Conservation (phyloP, 345 rosid genomes). For the Acer saccharum region DNA sequence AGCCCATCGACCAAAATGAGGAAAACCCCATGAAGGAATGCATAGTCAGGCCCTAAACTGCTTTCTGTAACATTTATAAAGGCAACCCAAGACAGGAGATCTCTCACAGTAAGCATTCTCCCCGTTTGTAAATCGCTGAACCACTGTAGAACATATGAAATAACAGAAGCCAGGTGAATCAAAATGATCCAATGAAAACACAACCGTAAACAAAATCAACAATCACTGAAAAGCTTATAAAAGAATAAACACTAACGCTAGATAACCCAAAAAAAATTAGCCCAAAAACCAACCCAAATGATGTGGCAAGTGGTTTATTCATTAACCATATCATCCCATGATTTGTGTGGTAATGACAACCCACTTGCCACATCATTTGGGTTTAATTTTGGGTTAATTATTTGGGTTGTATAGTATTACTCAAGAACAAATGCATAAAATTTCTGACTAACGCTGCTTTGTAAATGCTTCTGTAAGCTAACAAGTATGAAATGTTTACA, state of each 20-base stretch:
- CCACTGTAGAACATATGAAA: slow-evolving; percentile 61
- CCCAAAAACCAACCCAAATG: too few relatives aligned
- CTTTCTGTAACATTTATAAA: slow-evolving; percentile 59
- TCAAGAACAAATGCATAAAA: not conserved
- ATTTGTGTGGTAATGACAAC: too few relatives aligned
- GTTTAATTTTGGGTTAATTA: too few relatives aligned
- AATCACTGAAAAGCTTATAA: not conserved
- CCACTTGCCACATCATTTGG: too few relatives aligned
- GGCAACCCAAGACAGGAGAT: slow-evolving; percentile 86
- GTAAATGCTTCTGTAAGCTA: not conserved
- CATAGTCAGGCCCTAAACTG: slow-evolving; percentile 58
- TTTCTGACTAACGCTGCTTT: not conserved
- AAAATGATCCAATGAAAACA: slow-evolving; percentile 8
- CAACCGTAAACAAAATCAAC: not conserved
- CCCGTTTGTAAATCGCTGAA: slow-evolving; percentile 73
- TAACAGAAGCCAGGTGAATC: slow-evolving; percentile 17
- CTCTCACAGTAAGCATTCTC: slow-evolving; percentile 86
- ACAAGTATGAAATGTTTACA: not conserved
- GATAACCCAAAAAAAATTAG: too few relatives aligned
- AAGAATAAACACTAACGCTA: too few relatives aligned
- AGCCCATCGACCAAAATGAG: slow-evolving; percentile 94
- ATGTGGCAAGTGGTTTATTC: too few relatives aligned
- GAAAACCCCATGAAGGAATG: slow-evolving; percentile 85
- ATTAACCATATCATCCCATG: too few relatives aligned
- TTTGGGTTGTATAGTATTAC: too few relatives aligned